These are phyloP conservation scores for Pythium brassicae DNA, from an alignment of 352 stramenopile species.

Conservation along the genomic window DNA sequence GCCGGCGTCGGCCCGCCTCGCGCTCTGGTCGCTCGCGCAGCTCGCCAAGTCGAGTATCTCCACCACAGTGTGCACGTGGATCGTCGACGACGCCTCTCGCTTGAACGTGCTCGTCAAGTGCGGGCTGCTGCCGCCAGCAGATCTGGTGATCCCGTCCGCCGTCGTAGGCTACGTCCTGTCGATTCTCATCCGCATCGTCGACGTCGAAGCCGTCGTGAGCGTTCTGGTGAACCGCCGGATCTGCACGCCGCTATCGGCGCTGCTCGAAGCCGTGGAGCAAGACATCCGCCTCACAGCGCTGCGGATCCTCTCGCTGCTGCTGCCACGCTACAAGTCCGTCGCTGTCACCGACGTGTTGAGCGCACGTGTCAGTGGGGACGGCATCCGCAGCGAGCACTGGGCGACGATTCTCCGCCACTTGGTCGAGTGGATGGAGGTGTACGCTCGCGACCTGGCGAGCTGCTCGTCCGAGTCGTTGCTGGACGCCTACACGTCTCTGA, in stretches of 20 bases:
- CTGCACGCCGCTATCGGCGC: slow-evolving; percentile 28
- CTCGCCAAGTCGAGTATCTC: slow-evolving; percentile 23
- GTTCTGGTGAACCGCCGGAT: slow-evolving; percentile 34
- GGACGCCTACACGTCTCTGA: slow-evolving; percentile 40
- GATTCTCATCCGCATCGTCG: slow-evolving; percentile 27
- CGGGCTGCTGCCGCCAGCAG: slow-evolving; percentile 25
- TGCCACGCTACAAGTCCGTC: slow-evolving; percentile 14
- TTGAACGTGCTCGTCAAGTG: slow-evolving; percentile 35
- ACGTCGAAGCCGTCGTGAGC: slow-evolving; percentile 12
- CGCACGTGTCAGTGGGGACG: not conserved
- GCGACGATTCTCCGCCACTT: slow-evolving; percentile 33
- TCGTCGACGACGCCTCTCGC: slow-evolving; percentile 20
- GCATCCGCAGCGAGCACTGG: slow-evolving; percentile 31
- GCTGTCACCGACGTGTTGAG: no score
- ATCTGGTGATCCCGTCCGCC: slow-evolving; percentile 22
- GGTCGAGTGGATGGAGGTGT: slow-evolving; percentile 77
- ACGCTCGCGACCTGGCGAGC: slow-evolving; percentile 33
- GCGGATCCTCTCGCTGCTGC: slow-evolving; percentile 35
- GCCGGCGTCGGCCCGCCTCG: slow-evolving; percentile 24
- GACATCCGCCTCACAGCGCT: slow-evolving; percentile 40
- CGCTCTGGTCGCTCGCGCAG: slow-evolving; percentile 41
- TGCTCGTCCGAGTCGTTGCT: slow-evolving; percentile 26
- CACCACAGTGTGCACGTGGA: slow-evolving; percentile 25
- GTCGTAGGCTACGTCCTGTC: slow-evolving; percentile 40
- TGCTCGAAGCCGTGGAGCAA: slow-evolving; percentile 55